phyloP scores from a whole-genome alignment of 2,329 filamentous ascomycete species.

The Cytospora piceae region DNA sequence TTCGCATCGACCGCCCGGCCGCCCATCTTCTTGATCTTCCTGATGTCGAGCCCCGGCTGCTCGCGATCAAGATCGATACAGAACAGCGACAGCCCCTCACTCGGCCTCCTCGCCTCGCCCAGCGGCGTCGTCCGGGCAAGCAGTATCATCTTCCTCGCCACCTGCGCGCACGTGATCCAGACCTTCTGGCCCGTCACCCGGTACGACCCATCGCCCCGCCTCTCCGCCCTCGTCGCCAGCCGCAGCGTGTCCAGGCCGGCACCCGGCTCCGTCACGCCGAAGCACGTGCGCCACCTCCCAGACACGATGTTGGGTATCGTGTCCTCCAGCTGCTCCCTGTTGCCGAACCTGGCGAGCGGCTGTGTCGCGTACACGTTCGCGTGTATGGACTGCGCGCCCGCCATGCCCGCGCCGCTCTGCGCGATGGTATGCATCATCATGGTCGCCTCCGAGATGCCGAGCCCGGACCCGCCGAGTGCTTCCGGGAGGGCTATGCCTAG shows the following conservation, averaged over 20 bases:
- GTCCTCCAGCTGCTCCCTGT: conserved; percentile 61
- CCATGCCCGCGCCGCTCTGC: conserved; percentile 80
- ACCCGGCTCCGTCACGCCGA: conserved; percentile 84
- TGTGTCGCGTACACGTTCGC: conserved; percentile 77
- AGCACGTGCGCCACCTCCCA: conserved; percentile 74
- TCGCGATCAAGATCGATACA: conserved; percentile 74
- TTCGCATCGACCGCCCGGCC: conserved; percentile 82
- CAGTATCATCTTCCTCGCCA: conserved; percentile 81
- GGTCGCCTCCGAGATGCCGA: conserved; percentile 80
- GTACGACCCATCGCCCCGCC: conserved; percentile 60
- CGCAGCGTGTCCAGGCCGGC: conserved; percentile 78
- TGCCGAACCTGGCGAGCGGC: conserved; percentile 73
- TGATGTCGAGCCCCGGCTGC: conserved; percentile 65
- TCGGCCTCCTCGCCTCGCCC: conserved; percentile 69
- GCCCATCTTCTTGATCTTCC: conserved; percentile 83
- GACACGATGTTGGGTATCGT: conserved; percentile 73
- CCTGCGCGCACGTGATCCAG: conserved; percentile 86
- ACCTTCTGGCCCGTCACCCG: conserved; percentile 79
- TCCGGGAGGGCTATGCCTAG: conserved; percentile 80
- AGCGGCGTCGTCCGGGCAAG: conserved; percentile 75
- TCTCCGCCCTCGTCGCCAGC: conserved; percentile 66
- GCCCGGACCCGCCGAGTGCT: conserved; percentile 70
- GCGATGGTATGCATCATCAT: conserved; percentile 87
- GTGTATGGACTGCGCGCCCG: conserved; percentile 65
- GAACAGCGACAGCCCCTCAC: conserved; percentile 78